Base-by-base conservation (phyloP, 2,329 filamentous ascomycete genomes). In the Colletotrichum lindemuthianum region DNA sequence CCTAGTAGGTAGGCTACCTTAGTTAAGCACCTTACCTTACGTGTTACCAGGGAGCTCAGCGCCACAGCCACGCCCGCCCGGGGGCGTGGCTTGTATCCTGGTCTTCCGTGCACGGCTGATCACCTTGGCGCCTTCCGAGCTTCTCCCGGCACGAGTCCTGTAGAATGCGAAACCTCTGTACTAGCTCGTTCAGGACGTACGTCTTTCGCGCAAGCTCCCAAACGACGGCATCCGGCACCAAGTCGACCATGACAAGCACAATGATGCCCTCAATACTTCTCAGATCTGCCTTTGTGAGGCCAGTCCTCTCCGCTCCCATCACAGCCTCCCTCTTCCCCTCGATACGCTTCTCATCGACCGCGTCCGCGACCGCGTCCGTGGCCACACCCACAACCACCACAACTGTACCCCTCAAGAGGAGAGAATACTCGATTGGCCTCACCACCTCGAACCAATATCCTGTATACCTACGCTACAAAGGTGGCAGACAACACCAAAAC, bases 381-480 rank as follows among this genome's bases (percentile, higher is more conserved):
- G 16, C 71, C 70, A 55, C 67, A 53, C 12, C 64, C 50, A 36
- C 67, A 12, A 60, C 57, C 15, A 64, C 69, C 53, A 64, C 40
- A 63, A 68, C 59, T 9, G 71, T n/a, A 70, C 70, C 63, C 15
- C 78, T 76, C 81, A 52, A 76, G 87, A 36, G 80, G 8, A 63
- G 70, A 32, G 84, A 87, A 10, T 97, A 93, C 81, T 84, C 89
- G 71, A 84, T 98, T 68, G 82, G 82, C 55, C 90, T 93, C 67
- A 95, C 92, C 3, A 79, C 83, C 1, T 89, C 86, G 41, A 86
- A 88, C 51, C 88, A 92, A 69, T 81, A 96, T 3, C 88, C 92
- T 32, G 86, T 98, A 48, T 99, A 98, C 79, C 82, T 32, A 88
- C 13, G 82, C 88, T 69, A 81, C 79, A 68, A 94, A 92, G 84